Conservation (phyloP, 371 early-diverging fungal species). For the Mucor velutinosus region DNA sequence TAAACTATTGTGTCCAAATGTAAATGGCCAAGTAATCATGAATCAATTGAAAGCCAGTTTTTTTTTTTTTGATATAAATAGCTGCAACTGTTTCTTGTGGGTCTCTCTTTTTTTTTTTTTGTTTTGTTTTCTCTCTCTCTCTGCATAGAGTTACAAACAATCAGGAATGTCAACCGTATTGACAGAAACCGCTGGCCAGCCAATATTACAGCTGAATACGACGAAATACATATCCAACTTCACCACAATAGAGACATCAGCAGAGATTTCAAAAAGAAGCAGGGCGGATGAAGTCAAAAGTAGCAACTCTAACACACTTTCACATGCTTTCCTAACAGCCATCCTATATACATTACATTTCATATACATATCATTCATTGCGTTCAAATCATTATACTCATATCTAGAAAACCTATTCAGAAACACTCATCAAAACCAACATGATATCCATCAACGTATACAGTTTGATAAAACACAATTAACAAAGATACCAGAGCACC, state of each 20-base stretch:
- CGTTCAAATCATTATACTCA: constrained; percentile 8
- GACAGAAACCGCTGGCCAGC: neutral
- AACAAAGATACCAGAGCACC: constrained; percentile 49
- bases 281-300: neutral
- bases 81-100: neutral
- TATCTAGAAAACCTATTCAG: neutral
- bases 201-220: neutral
- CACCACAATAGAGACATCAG: constrained; percentile 5
- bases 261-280: constrained; percentile 14
- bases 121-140: neutral
- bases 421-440: neutral
- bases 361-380: constrained; percentile 27
- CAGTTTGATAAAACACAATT: constrained; percentile 33
- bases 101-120: neutral
- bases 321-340: constrained; percentile 5
- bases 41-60: constrained; percentile 1
- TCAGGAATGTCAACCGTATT: constrained; percentile 6
- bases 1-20: neutral
- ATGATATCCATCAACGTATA: constrained; percentile 18
- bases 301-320: neutral
- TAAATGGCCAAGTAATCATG: neutral
- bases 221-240: constrained; percentile 5
- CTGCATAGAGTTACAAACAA: neutral
- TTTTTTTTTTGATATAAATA: neutral
- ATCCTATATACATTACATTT: constrained; percentile 29